Evolutionary conservation across 306 rosid genomes (phyloP).

Genomic region (Rosa persica): DNA sequence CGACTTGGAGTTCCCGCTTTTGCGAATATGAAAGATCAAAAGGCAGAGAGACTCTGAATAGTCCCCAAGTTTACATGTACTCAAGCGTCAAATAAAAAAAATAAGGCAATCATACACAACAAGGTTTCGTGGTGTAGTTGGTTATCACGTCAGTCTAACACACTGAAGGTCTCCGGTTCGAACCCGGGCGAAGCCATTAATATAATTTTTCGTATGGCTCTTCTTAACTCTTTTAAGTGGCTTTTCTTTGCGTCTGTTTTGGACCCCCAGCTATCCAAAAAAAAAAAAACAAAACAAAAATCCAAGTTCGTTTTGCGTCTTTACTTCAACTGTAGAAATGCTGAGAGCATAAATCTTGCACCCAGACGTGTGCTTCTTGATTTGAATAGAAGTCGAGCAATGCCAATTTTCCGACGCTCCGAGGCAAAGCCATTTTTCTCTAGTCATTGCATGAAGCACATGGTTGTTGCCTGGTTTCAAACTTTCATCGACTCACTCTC

Average conservation of each 20-base stretch:
- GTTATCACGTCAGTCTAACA: constrained; percentile 99
- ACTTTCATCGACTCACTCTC: no score
- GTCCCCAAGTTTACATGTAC: background rate
- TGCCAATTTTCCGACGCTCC: no score
- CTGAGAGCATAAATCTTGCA: no score
- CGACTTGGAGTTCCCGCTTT: constrained; percentile 11
- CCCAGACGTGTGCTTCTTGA: no score
- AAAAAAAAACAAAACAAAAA: no score
- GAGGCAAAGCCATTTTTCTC: no score
- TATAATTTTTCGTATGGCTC: background rate
- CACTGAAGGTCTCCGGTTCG: constrained; percentile 71
- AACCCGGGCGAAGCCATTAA: constrained; percentile 30
- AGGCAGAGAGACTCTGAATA: background rate
- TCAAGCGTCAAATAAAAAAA: background rate
- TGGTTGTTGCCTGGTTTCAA: no score
- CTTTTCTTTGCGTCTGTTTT: no score
- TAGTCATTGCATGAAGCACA: no score
- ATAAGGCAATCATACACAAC: rapidly evolving
- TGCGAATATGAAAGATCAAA: background rate
- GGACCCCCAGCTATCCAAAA: no score
- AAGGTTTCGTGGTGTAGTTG: constrained; percentile 63
- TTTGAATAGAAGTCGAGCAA: no score
- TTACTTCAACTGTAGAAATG: no score
- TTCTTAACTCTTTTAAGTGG: background rate
- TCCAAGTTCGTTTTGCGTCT: background rate